These are phyloP conservation scores for Trichomonascaceae sp. DNA, from an alignment of 1,139 yeast species.

Conservation along the genomic window DNA sequence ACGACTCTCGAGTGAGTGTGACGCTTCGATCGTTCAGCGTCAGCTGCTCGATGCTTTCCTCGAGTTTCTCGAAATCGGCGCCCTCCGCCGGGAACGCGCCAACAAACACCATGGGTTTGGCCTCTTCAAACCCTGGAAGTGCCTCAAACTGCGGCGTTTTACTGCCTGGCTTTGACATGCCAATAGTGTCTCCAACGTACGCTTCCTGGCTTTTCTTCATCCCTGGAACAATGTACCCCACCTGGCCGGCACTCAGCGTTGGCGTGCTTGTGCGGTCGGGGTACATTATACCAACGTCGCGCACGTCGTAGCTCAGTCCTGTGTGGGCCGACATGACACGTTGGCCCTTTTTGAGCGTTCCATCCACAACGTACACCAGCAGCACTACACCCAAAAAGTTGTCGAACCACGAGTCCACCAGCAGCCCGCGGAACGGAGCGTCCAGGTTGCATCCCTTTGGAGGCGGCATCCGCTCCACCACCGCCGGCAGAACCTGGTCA, in stretches of 20 bases:
- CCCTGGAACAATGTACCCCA: conserved; percentile 86
- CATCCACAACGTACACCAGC: conserved; percentile 77
- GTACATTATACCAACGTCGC: conserved; percentile 91
- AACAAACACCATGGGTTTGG: conserved; percentile 96
- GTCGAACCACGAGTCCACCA: conserved; percentile 97
- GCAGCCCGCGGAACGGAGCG: conserved; percentile 57
- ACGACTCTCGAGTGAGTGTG: conserved; percentile 76
- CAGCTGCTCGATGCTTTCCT: conserved; percentile 78
- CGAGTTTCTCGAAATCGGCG: conserved; percentile 74
- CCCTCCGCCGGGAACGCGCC: conserved; percentile 98
- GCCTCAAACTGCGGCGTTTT: conserved; percentile 37
- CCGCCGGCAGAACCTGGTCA: conserved; percentile 60
- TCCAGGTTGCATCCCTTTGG: conserved; percentile 40
- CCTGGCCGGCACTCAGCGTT: conserved; percentile 71
- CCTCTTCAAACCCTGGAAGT: conserved; percentile 89
- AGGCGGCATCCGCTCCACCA: conserved; percentile 64
- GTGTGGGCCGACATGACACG: conserved; percentile 71
- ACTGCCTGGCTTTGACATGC: too few species aligned
- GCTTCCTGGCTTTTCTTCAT: conserved; percentile 85
- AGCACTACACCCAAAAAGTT: conserved; percentile 87
- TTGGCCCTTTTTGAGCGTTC: conserved; percentile 59
- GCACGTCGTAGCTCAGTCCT: conserved; percentile 62
- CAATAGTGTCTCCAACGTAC: conserved; percentile 69
- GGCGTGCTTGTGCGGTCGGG: conserved; percentile 62
- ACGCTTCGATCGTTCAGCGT: conserved; percentile 89